Conservation (phyloP, 2,329 filamentous ascomycete genomes). For the Fusarium graminum region DNA sequence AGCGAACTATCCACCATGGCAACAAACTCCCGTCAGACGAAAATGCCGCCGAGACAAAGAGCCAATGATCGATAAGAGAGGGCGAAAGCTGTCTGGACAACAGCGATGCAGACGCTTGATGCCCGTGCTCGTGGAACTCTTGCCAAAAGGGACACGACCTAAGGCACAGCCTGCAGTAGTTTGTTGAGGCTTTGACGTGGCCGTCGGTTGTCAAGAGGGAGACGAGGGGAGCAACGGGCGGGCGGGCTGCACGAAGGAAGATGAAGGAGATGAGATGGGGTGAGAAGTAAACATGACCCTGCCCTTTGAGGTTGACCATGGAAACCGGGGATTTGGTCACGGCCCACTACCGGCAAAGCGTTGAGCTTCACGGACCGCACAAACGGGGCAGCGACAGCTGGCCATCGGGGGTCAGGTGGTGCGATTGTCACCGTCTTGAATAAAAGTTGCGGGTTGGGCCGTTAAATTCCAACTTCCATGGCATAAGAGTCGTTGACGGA, state of each 20-base stretch:
- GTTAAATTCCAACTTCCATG: conserved; percentile 30
- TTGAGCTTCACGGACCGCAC: conserved; percentile 28
- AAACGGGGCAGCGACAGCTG: conserved; percentile 44
- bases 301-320: conserved; percentile 3
- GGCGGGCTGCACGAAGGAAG: conserved; percentile 7
- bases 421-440: conserved; percentile 42
- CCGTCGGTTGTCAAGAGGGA: conserved; percentile 27
- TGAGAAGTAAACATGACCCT: conserved; percentile 16
- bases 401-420: conserved; percentile 46
- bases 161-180: conserved; percentile 28
- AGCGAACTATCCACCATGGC: conserved; percentile 16
- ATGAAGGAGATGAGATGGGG: conserved; percentile 9
- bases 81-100: conserved; percentile 29
- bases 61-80: conserved; percentile 26
- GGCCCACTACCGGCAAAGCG: conserved; percentile 39
- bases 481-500: conserved; percentile 35
- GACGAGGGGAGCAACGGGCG: conserved; percentile 16
- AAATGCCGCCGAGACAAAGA: conserved; percentile 23
- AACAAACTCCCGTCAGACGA: conserved; percentile 24
- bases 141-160: conserved; percentile 19
- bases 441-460: conserved; percentile 38
- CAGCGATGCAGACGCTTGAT: conserved; percentile 20
- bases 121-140: conserved; percentile 14
- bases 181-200: conserved; percentile 19
- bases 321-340: conserved; percentile 16